These are phyloP conservation scores for Secale cereale DNA, from an alignment of 176 grass and related monocot genomes.

Conservation along the genomic window DNA sequence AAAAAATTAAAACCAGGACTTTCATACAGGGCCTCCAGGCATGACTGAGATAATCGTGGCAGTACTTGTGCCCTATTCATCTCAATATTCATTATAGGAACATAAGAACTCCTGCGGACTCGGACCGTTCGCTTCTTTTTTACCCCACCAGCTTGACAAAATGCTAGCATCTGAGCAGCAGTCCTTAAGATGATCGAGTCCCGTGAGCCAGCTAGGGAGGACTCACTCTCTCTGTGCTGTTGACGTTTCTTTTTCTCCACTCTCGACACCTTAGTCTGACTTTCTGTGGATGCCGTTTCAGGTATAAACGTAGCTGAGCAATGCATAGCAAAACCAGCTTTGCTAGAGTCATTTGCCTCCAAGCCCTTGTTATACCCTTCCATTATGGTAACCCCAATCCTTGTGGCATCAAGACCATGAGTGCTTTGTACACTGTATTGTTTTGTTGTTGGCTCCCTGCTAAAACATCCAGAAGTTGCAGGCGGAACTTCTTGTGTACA, in stretches of 20 bases:
- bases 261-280: conserved; percentile 1
- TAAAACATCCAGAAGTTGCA: conserved; percentile 14
- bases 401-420: background rate
- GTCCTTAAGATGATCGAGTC: conserved; percentile 25
- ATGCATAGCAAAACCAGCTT: conserved; percentile 21
- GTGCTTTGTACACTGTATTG: conserved; percentile 23
- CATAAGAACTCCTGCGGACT: conserved; percentile 27
- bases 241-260: conserved; percentile 1
- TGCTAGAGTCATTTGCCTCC: conserved; percentile 21
- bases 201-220: background rate
- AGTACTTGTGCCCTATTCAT: conserved; percentile 24
- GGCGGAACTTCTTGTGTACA: conserved; percentile 17
- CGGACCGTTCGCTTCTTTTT: conserved; percentile 55
- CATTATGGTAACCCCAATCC: background rate
- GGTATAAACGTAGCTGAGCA: conserved; percentile 13
- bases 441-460: conserved; percentile 16
- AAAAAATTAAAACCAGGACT: conserved; percentile 37
- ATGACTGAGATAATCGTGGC: conserved; percentile 18
- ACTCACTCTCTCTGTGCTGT: conserved; percentile 3
- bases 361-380: conserved; percentile 18
- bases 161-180: conserved; percentile 39
- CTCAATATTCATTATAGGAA: conserved; percentile 20
- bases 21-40: conserved; percentile 43
- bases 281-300: conserved; percentile 17
- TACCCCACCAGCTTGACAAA: conserved; percentile 29